Evolutionary conservation across 306 rosid genomes (phyloP), one percentile per base, ranked within the genome.

Genomic region (Rubus parviflorus): DNA sequence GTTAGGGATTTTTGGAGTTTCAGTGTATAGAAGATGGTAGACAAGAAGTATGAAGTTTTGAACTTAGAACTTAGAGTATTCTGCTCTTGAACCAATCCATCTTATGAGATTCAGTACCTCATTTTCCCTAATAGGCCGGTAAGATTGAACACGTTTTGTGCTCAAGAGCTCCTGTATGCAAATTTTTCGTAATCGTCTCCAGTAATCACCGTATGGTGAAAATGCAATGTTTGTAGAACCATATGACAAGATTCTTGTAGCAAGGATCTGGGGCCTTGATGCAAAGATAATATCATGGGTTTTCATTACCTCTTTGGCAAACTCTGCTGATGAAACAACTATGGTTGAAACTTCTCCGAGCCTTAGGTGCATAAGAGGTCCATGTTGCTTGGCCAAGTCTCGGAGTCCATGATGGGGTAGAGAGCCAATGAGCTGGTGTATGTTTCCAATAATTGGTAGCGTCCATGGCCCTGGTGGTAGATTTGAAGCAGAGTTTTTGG

Each of bases 61-160:
- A 30, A 30, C 35, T 30, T 30, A 30, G 35, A 30, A 30, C 2
- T 30, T 30, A 30, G 35, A 30, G 35, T 2, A 40, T 19, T 63
- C 81, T 47, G 69, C 42, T 14, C 61, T 75, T 6, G 46, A 8
- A 7, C 35, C 80, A 72, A 84, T 83, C 71, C 85, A 54, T 45
- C 76, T 35, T 0, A 84, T 35, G 67, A 84, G 77, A 41, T 75
- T 84, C 2, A 58, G 14, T 14, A 81, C 77, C 62, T 87, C 90
- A n/a, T 83, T 83, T 75, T 87, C 84, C 54, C 93, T 57, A 22
- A 89, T 22, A 7, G 41, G 80, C 13, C 69, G 41, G 62, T 77
- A 87, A 10, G 85, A 85, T 2, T 83, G 83, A 75, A 89, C 90
- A 51, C 85, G 73, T 40, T 80, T 76, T 12, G 74, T 61, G 81